phyloP scores from a whole-genome alignment of 202 grass and related monocot genomes.

The Schoenoplectus triqueter region DNA sequence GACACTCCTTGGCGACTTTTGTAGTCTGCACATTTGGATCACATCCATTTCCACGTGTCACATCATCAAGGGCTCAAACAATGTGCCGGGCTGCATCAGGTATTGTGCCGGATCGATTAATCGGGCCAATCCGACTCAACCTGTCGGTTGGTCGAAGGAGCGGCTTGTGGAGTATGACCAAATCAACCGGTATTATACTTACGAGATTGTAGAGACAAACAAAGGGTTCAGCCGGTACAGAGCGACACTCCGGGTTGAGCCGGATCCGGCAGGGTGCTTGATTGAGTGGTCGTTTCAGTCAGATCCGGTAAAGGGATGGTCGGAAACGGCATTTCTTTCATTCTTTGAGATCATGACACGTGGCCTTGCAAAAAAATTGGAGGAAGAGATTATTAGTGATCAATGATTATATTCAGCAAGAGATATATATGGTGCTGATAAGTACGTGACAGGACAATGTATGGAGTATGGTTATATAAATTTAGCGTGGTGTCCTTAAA shows the following conservation, averaged over 20 bases:
- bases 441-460: background rate
- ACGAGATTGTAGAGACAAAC: slow-evolving; percentile 76
- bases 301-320: slow-evolving; percentile 64
- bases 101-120: slow-evolving; percentile 72
- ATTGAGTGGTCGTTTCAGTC: slow-evolving; percentile 72
- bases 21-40: slow-evolving; percentile 64
- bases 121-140: slow-evolving; percentile 32
- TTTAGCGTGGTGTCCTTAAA: background rate
- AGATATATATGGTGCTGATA: background rate
- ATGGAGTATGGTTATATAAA: background rate
- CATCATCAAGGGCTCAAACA: slow-evolving; percentile 49
- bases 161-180: slow-evolving; percentile 53
- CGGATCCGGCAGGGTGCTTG: slow-evolving; percentile 53
- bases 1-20: slow-evolving; percentile 66
- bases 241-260: slow-evolving; percentile 50
- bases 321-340: slow-evolving; percentile 45
- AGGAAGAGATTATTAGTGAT: slow-evolving; percentile 43
- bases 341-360: slow-evolving; percentile 59
- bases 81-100: slow-evolving; percentile 58
- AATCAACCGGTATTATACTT: slow-evolving; percentile 52
- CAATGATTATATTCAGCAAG: slow-evolving; percentile 4
- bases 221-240: slow-evolving; percentile 75
- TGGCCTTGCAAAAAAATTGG: slow-evolving; percentile 56
- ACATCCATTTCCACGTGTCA: slow-evolving; percentile 48
- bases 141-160: slow-evolving; percentile 70